phyloP scores from a whole-genome alignment of 768 basidiomycete genomes.

The Rhizopogon rudus region DNA sequence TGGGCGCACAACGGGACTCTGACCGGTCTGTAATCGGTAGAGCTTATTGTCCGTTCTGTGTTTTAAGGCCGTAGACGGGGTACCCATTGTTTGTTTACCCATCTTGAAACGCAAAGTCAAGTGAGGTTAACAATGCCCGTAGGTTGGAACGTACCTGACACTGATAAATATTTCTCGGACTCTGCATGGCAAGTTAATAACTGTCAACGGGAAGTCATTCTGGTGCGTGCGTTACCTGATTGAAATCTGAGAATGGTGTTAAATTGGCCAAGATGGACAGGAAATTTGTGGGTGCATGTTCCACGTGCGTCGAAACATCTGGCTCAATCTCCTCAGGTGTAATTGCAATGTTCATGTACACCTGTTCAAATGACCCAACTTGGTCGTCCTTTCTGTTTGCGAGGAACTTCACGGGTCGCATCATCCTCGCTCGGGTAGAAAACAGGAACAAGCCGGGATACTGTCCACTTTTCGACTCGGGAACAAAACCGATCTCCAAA shows the following conservation, averaged over 20 bases:
- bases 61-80: conserved; percentile 85
- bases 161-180: conserved; percentile 89
- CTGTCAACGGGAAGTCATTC: neutral
- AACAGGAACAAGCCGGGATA: conserved; percentile 96
- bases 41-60: conserved; percentile 98
- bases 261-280: conserved; percentile 95
- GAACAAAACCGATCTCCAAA: conserved; percentile 91
- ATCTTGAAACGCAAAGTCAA: conserved; percentile 48
- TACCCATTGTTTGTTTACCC: conserved; percentile 99
- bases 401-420: conserved; percentile 94
- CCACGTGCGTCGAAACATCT: conserved; percentile 83
- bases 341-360: conserved; percentile 98
- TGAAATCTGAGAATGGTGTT: conserved; percentile 99
- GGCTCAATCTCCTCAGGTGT: conserved; percentile 78
- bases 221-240: conserved; percentile 56
- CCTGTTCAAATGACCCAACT: conserved; percentile 96
- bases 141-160: conserved; percentile 59
- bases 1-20: conserved; percentile 93
- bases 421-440: conserved; percentile 85
- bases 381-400: conserved; percentile 83
- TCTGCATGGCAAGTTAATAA: conserved; percentile 35
- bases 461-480: conserved; percentile 86
- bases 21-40: conserved; percentile 92
- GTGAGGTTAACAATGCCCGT: neutral
- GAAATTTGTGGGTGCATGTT: conserved; percentile 92